Percentiles rank a stretch among this genome's conserved stretches.
Evolutionary conservation across 2,329 filamentous ascomycete species (phyloP).

Genomic region (Esteya vermicola): DNA sequence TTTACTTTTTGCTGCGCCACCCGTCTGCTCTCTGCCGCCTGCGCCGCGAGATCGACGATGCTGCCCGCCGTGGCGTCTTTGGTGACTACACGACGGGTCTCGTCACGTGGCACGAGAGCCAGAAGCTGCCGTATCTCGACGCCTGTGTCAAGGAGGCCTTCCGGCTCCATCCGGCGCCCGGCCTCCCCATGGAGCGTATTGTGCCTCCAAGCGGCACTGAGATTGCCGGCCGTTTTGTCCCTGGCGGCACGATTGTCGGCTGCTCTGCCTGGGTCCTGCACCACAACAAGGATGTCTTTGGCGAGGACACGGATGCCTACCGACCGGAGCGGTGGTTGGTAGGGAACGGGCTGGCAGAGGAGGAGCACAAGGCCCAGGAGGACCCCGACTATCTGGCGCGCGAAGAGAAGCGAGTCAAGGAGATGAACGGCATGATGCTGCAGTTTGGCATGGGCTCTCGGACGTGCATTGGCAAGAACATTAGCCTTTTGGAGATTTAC

Average conservation of each 20-base stretch:
- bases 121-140: conserved; percentile 61
- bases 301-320: conserved; percentile 49
- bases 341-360: conserved; percentile 18
- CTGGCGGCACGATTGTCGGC: conserved; percentile 59
- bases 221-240: conserved; percentile 47
- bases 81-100: conserved; percentile 38
- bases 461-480: conserved; percentile 58
- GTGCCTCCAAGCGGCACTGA: conserved; percentile 50
- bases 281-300: conserved; percentile 52
- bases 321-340: conserved; percentile 54
- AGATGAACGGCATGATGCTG: conserved; percentile 58
- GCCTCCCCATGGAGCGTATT: conserved; percentile 58
- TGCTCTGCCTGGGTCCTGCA: conserved; percentile 66
- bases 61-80: conserved; percentile 35
- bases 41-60: conserved; percentile 47
- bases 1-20: conserved; percentile 60
- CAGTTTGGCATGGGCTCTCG: conserved; percentile 59
- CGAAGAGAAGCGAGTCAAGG: conserved; percentile 40
- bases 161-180: conserved; percentile 59
- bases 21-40: conserved; percentile 39
- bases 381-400: conserved; percentile 14
- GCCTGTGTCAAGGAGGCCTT: conserved; percentile 68
- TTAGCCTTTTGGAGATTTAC: conserved; percentile 48
- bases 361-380: too few species aligned
- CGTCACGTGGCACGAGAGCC: conserved; percentile 55